Evolutionary conservation across 768 basidiomycete species (phyloP), one percentile per base, ranked within the genome.

Genomic region (Psilocybe subaeruginosa): DNA sequence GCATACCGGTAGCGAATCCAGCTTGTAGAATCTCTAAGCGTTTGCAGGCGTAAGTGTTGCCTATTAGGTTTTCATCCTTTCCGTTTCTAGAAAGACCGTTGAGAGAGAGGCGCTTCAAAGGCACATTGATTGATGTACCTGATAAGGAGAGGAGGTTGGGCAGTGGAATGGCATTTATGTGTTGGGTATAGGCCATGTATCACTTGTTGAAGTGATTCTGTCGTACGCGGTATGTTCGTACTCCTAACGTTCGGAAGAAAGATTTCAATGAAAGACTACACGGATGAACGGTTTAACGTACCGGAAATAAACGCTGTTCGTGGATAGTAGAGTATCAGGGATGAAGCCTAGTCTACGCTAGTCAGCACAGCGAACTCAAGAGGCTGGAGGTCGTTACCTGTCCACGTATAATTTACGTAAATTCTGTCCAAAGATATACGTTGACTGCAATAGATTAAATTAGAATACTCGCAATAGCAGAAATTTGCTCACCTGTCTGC

Each of bases 181-280:
- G 75, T 73, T 1, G 89, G 89, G 66, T 92, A 93, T 50, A 94
- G 70, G 1, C 91, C 91, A 53, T 86, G 80, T n/a, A 90, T 77
- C 37, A 93, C 78, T 64, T 93, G 86, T 64, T 90, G 87, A 16
- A 92, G 73, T 0, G 87, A 87, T 66, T 93, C 90, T 14, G 88
- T 85, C 4, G 91, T 93, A 35, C 92, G 80, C 0, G 91, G 84
- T 71, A 94, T 85, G 68, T 91, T 89, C 2, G 92, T 94, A 14
- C 85, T 89, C 50, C 88, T 87, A n/a, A 12, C 14, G 53, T 8
- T 12, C 37, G 43, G 11, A 43, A 43, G 41, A 43, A 5, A 4
- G 11, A 19, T 17, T 14, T 33, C 1, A 51, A 37, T 50, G 46
- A 53, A 30, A 45, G 41, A 7, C 45, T 23, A 50, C 11, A n/a